phyloP scores from a whole-genome alignment of 176 grass and related monocot species.

The Musa schizocarpa region DNA sequence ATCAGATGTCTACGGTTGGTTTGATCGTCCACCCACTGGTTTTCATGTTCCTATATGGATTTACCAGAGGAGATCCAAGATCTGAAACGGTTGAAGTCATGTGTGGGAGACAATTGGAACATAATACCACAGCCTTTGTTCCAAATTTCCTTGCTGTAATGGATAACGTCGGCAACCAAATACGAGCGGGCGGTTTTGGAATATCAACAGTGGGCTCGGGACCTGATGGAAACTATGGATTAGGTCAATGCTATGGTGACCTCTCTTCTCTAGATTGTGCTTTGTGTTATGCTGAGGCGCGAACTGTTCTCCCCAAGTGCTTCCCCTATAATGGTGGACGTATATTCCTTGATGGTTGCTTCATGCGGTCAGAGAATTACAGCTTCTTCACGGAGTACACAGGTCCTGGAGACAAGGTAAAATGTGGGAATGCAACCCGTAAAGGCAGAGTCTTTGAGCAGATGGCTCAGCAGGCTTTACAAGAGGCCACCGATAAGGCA shows the following conservation, averaged over 20 bases:
- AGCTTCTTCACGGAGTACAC: slow-evolving; percentile 8
- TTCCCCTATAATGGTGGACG: slow-evolving; percentile 1
- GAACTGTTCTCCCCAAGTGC: slow-evolving; percentile 13
- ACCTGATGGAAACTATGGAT: slow-evolving; percentile 6
- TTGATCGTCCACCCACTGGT: background rate
- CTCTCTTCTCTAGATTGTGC: slow-evolving; percentile 8
- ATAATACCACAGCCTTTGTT: slow-evolving; percentile 2
- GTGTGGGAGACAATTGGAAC: background rate
- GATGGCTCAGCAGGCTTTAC: background rate
- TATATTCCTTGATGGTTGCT: slow-evolving; percentile 15
- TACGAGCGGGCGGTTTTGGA: background rate
- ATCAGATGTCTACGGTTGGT: background rate
- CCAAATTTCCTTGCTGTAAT: slow-evolving; percentile 8
- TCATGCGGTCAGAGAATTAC: slow-evolving; percentile 7
- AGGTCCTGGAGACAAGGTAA: background rate
- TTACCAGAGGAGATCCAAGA: slow-evolving; percentile 3
- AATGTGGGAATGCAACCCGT: slow-evolving; percentile 5
- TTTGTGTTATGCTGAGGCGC: slow-evolving; percentile 10
- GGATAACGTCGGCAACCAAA: slow-evolving; percentile 8
- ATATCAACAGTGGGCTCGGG: background rate
- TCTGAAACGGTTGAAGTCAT: slow-evolving; percentile 9
- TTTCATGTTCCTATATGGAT: slow-evolving; percentile 1
- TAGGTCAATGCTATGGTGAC: slow-evolving; percentile 15
- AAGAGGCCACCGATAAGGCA: background rate
- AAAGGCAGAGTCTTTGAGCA: background rate